A percentile compares a stretch with the other conserved stretches of the same genome.
Evolutionary conservation across 306 rosid species (phyloP).

Genomic region (Ceratonia siliqua): DNA sequence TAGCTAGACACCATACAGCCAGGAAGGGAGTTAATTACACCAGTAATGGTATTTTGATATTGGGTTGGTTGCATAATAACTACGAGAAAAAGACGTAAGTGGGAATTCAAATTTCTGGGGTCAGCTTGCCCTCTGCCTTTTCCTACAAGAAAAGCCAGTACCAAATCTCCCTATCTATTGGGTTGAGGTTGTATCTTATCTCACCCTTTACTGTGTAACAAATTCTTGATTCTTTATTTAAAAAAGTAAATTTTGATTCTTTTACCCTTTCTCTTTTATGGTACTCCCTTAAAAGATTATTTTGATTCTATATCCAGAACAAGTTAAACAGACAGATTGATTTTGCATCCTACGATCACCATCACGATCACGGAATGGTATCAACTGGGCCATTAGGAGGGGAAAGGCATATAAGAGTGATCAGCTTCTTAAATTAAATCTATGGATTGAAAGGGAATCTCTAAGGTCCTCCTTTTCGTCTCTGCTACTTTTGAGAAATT

Average conservation of each 20-base stretch:
- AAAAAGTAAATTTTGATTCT: too few relatives aligned
- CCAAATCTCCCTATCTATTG: neutral
- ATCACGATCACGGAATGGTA: constrained; percentile 23
- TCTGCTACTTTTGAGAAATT: neutral
- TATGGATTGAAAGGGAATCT: constrained; percentile 18
- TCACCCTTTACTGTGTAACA: neutral
- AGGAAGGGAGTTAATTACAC: neutral
- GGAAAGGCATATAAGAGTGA: constrained; percentile 3
- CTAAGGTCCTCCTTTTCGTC: neutral
- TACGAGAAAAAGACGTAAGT: constrained; percentile 7
- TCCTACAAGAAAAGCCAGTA: constrained; percentile 13
- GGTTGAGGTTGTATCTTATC: constrained; percentile 17
- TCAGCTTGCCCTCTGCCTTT: constrained; percentile 29
- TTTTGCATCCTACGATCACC: constrained; percentile 28
- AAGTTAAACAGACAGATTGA: constrained; percentile 42
- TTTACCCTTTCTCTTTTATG: neutral
- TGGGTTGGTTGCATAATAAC: constrained; percentile 38
- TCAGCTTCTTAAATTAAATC: constrained; percentile 5
- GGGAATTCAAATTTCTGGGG: constrained; percentile 17
- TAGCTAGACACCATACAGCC: neutral
- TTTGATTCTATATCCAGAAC: constrained; percentile 29
- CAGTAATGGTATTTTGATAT: constrained; percentile 8
- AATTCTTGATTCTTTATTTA: too few relatives aligned
- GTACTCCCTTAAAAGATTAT: neutral
- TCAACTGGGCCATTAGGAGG: constrained; percentile 31